Percentiles rank a stretch among this genome's conserved stretches.
Conservation (phyloP, 768 basidiomycete species). For the Kwoniella pini region DNA sequence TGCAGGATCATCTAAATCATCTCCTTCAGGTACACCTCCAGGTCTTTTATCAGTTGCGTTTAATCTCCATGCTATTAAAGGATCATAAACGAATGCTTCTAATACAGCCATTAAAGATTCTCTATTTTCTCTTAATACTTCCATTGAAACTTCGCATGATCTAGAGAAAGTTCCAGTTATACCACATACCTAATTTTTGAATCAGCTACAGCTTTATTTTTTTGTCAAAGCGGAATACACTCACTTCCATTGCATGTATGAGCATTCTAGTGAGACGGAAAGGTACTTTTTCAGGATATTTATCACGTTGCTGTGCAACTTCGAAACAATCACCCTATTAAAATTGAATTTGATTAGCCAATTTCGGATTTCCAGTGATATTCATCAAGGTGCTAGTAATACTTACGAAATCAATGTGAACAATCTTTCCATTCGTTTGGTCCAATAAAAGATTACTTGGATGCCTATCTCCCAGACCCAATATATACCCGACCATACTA, state of each 20-base stretch:
- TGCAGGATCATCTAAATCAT: slow-evolving; percentile 26
- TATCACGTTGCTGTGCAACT: slow-evolving; percentile 95
- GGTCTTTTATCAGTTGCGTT: slow-evolving; percentile 75
- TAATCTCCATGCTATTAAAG: slow-evolving; percentile 93
- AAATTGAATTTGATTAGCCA: too few species aligned
- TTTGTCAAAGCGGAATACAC: slow-evolving; percentile 44
- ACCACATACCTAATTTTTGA: slow-evolving; percentile 88
- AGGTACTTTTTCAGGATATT: slow-evolving; percentile 98
- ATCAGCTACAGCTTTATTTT: too few species aligned
- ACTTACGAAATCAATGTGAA: slow-evolving; percentile 66
- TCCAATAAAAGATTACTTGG: slow-evolving; percentile 93
- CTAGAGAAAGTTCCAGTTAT: slow-evolving; percentile 96
- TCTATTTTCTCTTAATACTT: slow-evolving; percentile 91
- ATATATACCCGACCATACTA: slow-evolving; percentile 98
- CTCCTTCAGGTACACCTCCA: slow-evolving; percentile 66
- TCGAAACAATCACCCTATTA: slow-evolving; percentile 91
- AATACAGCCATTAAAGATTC: slow-evolving; percentile 99
- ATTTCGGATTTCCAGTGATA: too few species aligned
- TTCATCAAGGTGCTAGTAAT: too few species aligned
- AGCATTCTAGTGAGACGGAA: slow-evolving; percentile 98
- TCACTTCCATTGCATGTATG: slow-evolving; percentile 97
- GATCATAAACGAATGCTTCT: slow-evolving; percentile 98
- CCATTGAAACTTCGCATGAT: slow-evolving; percentile 97
- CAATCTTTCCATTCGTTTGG: slow-evolving; percentile 86
- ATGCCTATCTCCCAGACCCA: slow-evolving; percentile 96